Evolutionary conservation across 148 eudicot species (phyloP), one percentile per base, ranked within the genome.

Genomic region (Fagopyrum tataricum): DNA sequence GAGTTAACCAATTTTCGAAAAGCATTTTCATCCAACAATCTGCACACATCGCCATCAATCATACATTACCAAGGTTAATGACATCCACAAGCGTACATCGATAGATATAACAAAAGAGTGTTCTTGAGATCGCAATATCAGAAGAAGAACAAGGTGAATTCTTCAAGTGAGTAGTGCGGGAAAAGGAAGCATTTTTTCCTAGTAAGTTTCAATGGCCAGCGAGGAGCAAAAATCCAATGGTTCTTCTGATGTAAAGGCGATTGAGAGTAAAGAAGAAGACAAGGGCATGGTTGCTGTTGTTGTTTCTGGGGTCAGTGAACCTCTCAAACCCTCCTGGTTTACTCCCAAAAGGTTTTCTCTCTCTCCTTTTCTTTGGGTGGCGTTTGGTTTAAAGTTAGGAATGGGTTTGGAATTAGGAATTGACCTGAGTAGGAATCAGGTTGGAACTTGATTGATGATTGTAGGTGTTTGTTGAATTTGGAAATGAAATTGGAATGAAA

Each of bases 261-360:
- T 79, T 74, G 80, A 74, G 26, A 39, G 82, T 46, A 75, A 77
- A 18, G 74, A n/a, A 69, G 79, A 75, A 56, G 44, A 71, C 20
- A 59, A n/a, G 18, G 56, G 70, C 43, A 81, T 79, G 81, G 82
- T 59, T 40, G 43, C 43, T 64, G 69, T 64, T 13, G 69, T 64
- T 64, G 44, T 64, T 72, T 64, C 71, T 48, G 66, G 43, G 68
- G 70, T 69, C 21, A 71, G 67, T 72, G 67, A 82, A 14, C 75
- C 64, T 77, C 51, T 86, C 41, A 80, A 81, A 0, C 90, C 92
- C 71, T 86, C 96, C 13, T 90, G 98, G 98, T 87, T 88, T 75
- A 88, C 91, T 43, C 93, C 96, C 26, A 83, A 78, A 83, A 90
- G 96, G 98, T 90, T 42, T 10, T 43, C 11, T 43, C 73, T 77